Evolutionary conservation across 75 land plant species (phyloP), one percentile per base, ranked within the genome.

Genomic region (Picea glauca): DNA sequence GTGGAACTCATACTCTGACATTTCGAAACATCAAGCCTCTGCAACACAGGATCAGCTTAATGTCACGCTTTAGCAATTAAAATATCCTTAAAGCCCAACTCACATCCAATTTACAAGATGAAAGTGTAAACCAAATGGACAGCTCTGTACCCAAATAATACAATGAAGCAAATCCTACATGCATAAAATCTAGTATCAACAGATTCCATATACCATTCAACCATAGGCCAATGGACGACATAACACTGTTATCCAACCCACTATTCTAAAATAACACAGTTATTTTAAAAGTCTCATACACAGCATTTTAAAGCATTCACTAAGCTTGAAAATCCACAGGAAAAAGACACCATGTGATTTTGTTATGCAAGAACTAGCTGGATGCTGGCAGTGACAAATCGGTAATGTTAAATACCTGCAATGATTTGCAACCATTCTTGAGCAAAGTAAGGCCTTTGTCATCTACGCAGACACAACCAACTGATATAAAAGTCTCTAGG

Each of bases 11-110:
- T 76, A 80, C 82, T 85, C 23, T 73, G 64, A 56, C 92, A 91
- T 58, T 85, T 80, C 70, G 93, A 88, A 70, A 90, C 77, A 67
- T 91, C 84, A 63, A 91, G 85, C 18, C 60, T 84, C 93, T 91
- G 83, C 14, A 74, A 40, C 11, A 70, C 5, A 70, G 46, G 13
- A 70, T 43, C 73, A 7, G 7, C 23, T 18, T 4, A 13, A 8
- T n/a, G 43, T 40, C 73, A 70, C 50, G 18, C 3, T 5, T 40
- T 33, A 33, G 38, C 6, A 67, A 67, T 18, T 33, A 20, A 33
- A 70, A 70, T 70, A 3, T 21, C 43, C 2, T 11, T 40, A 38
- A 70, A 38, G 38, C 12, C 12, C 23, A 18, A 43, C 23, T 18
- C 38, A 18, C 5, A 40, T 70, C 50, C 73, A 70, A 40, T 66